Conservation (phyloP, 1,139 yeast genomes). For the Candida pseudocylindracea region DNA sequence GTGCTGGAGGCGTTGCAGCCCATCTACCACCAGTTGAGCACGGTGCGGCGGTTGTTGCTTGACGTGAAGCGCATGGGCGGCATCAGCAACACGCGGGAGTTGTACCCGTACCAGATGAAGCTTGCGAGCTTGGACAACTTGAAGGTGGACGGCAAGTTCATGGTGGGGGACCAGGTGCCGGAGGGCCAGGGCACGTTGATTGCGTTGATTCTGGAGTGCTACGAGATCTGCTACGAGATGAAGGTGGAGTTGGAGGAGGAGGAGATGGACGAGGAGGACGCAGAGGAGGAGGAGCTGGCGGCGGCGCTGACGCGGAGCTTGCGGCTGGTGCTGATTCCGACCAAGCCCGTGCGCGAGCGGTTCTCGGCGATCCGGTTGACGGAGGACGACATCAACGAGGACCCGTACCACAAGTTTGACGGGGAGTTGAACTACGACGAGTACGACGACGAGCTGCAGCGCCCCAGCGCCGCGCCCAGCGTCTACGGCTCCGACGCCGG, state of each 20-base stretch:
- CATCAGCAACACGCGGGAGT: slow-evolving; percentile 60
- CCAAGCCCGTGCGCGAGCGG: slow-evolving; percentile 22
- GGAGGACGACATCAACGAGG: slow-evolving; percentile 25
- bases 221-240: slow-evolving; percentile 77
- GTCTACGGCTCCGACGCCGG: slow-evolving; percentile 49
- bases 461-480: slow-evolving; percentile 39
- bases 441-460: slow-evolving; percentile 24
- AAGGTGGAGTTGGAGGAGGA: slow-evolving; percentile 70
- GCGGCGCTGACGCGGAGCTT: slow-evolving; percentile 1
- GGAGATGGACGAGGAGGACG: slow-evolving; percentile 6
- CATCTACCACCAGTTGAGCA: slow-evolving; percentile 74
- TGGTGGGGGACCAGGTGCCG: slow-evolving; percentile 72
- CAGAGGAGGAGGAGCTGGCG: slow-evolving; percentile 5
- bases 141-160: slow-evolving; percentile 78
- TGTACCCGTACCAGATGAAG: slow-evolving; percentile 90
- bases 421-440: slow-evolving; percentile 29
- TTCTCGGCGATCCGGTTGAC: slow-evolving; percentile 19
- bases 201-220: slow-evolving; percentile 82
- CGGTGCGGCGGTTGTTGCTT: slow-evolving; percentile 72
- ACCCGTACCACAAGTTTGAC: slow-evolving; percentile 16
- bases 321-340: slow-evolving; percentile 7
- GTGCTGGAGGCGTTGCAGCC: slow-evolving; percentile 87
- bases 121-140: slow-evolving; percentile 72
- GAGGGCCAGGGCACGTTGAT: slow-evolving; percentile 93
- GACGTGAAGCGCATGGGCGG: slow-evolving; percentile 91